Percentiles rank a stretch among this genome's conserved stretches.
Conservation (phyloP, 208 protist genomes). For the Endotrypanum monterogeii region DNA sequence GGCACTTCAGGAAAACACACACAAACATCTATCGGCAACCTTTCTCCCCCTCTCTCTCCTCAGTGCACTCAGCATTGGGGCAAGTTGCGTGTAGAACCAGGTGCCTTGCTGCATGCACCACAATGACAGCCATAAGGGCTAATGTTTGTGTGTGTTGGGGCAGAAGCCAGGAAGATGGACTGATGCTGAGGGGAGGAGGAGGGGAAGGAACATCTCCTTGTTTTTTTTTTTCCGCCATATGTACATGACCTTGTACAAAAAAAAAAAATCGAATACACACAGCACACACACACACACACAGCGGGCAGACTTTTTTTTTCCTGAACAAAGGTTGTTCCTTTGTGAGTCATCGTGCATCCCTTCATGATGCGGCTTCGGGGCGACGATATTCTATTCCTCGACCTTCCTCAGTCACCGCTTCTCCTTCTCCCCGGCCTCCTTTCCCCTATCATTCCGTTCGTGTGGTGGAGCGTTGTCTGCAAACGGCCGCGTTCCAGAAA, state of each 20-base stretch:
- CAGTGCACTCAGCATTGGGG: too few relatives aligned
- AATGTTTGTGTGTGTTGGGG: too few relatives aligned
- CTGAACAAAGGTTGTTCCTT: background rate
- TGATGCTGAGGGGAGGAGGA: background rate
- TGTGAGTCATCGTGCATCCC: background rate
- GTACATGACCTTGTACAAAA: background rate
- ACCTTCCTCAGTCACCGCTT: too few relatives aligned
- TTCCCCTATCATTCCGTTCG: background rate
- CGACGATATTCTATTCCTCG: too few relatives aligned
- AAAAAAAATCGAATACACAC: background rate
- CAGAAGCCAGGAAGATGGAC: background rate
- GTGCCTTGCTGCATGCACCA: too few relatives aligned
- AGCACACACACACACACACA: slow-evolving; percentile 4
- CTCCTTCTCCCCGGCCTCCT: background rate
- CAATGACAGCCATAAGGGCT: too few relatives aligned
- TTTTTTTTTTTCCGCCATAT: too few relatives aligned
- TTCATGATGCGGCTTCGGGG: background rate
- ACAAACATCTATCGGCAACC: background rate
- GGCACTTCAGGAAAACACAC: background rate
- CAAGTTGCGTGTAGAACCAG: background rate
- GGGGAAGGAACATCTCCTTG: background rate
- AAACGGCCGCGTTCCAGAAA: background rate
- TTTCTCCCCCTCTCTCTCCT: background rate
- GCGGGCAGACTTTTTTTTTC: background rate
- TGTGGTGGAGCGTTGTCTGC: background rate